Conservation (phyloP, 108 stramenopile genomes). For the Fragilaria radians region DNA sequence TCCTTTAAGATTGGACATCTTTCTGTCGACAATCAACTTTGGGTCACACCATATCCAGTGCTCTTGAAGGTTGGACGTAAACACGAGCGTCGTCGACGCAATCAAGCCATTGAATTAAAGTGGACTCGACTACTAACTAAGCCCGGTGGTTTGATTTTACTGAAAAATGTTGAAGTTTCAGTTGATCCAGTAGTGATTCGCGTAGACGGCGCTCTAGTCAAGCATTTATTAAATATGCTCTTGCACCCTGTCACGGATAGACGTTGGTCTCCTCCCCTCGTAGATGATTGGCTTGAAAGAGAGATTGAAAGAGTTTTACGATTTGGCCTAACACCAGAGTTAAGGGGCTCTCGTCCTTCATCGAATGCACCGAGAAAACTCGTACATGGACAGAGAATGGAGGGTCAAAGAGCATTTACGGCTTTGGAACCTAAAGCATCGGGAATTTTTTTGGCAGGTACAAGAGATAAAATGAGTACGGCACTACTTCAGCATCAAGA, state of each 20-base stretch:
- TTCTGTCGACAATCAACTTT: conserved; percentile 52
- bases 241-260: conserved; percentile 8
- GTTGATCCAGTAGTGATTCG: conserved; percentile 34
- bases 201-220: conserved; percentile 34
- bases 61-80: conserved; percentile 38
- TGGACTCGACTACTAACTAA: background rate
- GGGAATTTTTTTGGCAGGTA: background rate
- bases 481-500: background rate
- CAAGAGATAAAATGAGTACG: background rate
- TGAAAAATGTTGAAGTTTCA: conserved; percentile 28
- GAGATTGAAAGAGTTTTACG: background rate
- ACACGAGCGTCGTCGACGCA: background rate
- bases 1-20: conserved; percentile 30
- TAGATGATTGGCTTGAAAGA: background rate
- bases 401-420: conserved; percentile 23
- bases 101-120: conserved; percentile 9
- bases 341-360: background rate
- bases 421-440: conserved; percentile 19
- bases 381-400: background rate
- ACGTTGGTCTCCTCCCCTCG: background rate
- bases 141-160: conserved; percentile 25
- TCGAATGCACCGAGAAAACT: background rate
- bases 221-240: conserved; percentile 18
- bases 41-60: conserved; percentile 62
- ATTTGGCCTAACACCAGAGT: background rate